Evolutionary conservation across 1,284 basidiomycete genomes (phyloP), one percentile per base, ranked within the genome.

Genomic region (Anthracocystis panici-leucophaei): DNA sequence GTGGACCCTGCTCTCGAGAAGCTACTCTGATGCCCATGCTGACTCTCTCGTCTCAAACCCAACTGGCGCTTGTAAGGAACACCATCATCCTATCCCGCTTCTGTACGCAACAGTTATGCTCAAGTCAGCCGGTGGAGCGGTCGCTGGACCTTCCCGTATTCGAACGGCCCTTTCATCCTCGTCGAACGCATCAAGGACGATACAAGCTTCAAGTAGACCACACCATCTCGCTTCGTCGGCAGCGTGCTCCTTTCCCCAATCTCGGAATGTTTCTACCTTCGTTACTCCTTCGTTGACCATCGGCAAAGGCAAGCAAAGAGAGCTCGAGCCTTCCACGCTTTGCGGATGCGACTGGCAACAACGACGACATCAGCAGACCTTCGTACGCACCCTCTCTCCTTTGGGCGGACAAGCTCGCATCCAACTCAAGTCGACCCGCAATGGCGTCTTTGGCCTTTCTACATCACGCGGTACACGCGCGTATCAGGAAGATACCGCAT

Each of bases 401-500:
- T 56, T 57, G 1, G 70, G 75, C 38, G 67, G 57, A 5, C 67
- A 66, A 44, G 71, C 61, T 2, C 66, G 75, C 23, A 65, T 77
- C 33, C 71, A 70, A 29, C 71, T 77, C 61, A 71, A 67, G 14
- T 52, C 67, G 16, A 66, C 61, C 20, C 64, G 68, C 44, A 71
- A 61, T 18, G 73, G 73, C 33, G 77, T 80, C 38, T 80, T 73
- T 49, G 78, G 78, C 4, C 59, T 76, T 8, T 65, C 70, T 12
- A 78, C 78, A 0, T 68, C 77, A 10, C 74, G 83, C 20, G 83
- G 83, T 11, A 75, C 75, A 5, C 78, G 83, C 0, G 65, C 78
- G 2, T 75, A 75, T 38, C 83, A 84, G 46, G 82, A 84, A 59
- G 83, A 84, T 42, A 79, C 83, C 27, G 72, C 66, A 11, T 76